Percentiles rank a stretch among this genome's conserved stretches.
phyloP scores from a whole-genome alignment of 768 basidiomycete species.

The Kwoniella shandongensis region DNA sequence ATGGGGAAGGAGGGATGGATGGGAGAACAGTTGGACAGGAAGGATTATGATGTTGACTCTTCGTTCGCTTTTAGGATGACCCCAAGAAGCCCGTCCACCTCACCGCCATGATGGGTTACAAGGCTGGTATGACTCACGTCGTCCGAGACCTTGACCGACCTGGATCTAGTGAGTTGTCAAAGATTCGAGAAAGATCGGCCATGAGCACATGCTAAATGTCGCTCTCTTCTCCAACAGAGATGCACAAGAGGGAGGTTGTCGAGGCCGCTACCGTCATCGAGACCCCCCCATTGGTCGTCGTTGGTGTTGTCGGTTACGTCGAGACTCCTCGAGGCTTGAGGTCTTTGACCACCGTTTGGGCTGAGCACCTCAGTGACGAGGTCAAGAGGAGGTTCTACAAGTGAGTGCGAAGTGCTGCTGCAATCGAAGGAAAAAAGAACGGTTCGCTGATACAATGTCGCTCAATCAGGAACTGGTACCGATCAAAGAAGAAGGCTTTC shows the following conservation, averaged over 20 bases:
- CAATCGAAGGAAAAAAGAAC: not conserved
- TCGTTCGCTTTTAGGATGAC: slow-evolving; percentile 71
- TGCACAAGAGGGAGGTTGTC: slow-evolving; percentile 99
- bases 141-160: slow-evolving; percentile 99
- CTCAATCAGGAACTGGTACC: slow-evolving; percentile 88
- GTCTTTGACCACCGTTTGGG: slow-evolving; percentile 95
- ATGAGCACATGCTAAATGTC: not conserved
- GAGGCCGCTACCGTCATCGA: slow-evolving; percentile 96
- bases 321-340: slow-evolving; percentile 99
- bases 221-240: slow-evolving; percentile 62
- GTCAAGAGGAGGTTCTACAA: slow-evolving; percentile 96
- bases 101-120: slow-evolving; percentile 98
- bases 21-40: not conserved
- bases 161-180: slow-evolving; percentile 96
- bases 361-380: slow-evolving; percentile 95
- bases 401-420: slow-evolving; percentile 17
- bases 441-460: not conserved
- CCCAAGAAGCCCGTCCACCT: slow-evolving; percentile 98
- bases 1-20: not conserved
- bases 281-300: slow-evolving; percentile 92
- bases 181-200: not conserved
- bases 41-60: slow-evolving; percentile 4
- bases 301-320: slow-evolving; percentile 98
- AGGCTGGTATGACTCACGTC: slow-evolving; percentile 99
- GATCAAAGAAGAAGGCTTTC: slow-evolving; percentile 99